Evolutionary conservation across 176 grass and related monocot genomes (phyloP).

Genomic region (Stipa capillata): DNA sequence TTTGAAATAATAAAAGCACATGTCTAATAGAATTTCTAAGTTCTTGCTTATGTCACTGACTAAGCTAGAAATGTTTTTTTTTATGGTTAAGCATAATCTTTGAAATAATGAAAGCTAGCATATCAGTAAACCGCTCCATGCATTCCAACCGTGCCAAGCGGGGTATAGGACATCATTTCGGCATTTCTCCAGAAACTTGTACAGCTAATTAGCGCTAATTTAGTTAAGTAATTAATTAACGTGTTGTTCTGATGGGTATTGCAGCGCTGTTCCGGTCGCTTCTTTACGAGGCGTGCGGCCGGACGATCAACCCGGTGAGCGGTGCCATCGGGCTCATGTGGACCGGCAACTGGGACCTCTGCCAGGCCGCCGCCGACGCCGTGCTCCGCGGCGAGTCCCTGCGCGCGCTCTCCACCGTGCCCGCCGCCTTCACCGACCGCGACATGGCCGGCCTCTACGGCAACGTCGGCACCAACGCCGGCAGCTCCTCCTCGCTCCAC

Average conservation of each 20-base stretch:
- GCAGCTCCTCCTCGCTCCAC: background rate
- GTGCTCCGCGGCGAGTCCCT: conserved; percentile 59
- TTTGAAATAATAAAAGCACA: no score
- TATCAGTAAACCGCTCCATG: no score
- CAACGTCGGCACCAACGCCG: conserved; percentile 10
- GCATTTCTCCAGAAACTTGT: background rate
- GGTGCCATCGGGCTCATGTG: conserved; percentile 73
- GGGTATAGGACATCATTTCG: background rate
- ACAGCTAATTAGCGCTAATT: background rate
- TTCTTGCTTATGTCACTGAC: no score
- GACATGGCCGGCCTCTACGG: conserved; percentile 50
- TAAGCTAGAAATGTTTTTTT: no score
- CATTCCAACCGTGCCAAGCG: background rate
- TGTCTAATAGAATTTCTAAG: no score
- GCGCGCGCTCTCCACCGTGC: conserved; percentile 29
- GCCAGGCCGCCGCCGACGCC: conserved; percentile 62
- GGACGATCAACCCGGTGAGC: conserved; percentile 74
- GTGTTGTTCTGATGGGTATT: background rate
- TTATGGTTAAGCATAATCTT: no score
- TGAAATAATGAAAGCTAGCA: no score
- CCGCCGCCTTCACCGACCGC: conserved; percentile 25
- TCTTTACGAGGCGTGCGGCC: conserved; percentile 75
- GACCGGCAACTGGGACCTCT: conserved; percentile 79
- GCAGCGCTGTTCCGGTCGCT: conserved; percentile 64
- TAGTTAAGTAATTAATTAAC: background rate